Base-by-base conservation (phyloP, 202 grass and related monocot species). In the Cymbopogon flexuosus region DNA sequence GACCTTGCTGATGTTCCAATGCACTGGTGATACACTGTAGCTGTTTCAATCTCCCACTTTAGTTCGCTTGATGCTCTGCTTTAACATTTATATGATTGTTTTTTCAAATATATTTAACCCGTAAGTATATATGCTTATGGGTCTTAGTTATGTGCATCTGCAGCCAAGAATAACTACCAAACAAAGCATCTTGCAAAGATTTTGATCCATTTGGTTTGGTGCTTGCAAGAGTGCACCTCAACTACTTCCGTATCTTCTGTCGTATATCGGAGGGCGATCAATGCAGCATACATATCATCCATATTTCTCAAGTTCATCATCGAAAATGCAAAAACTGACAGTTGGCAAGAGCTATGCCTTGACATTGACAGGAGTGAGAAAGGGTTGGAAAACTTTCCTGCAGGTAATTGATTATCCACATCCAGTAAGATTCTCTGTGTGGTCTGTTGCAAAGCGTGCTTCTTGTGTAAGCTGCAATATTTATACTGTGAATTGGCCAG, bases 301-400 rank as follows among this genome's bases (percentile, higher is more conserved):
- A 77, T 99, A 89, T 95, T 99, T 91, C 92, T 99, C 77, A 99
- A 99, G 74, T 99, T 99, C 83, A 90, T 91, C 40, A 93, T 99
- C 85, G 92, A 99, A 78, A 96, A 93, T 56, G 81, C 84, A 24
- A 95, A 88, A 84, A 70, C 82, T 4, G 87, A 91, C 75, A 93
- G 87, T 59, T 95, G 90, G 93, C 86, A 90, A 91, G 96, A 99
- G 42, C 74, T 99, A 66, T 75, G 77, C 67, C 90, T 99, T 86
- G 84, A 86, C 75, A 86, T 93, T 65, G 87, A 96, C 87, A 88
- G 82, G 77, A 81, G 87, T 83, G 96, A 99, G 73, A 91, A 88
- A 76, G 87, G 84, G 21, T 63, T 93, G 64, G 87, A 93, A 73
- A 85, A 49, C 59, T 89, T 99, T 76, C 90, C 90, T 74, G 84